These are phyloP conservation scores for Plasmodium vinckei DNA, from an alignment of 169 alveolate genomes.

Conservation along the genomic window DNA sequence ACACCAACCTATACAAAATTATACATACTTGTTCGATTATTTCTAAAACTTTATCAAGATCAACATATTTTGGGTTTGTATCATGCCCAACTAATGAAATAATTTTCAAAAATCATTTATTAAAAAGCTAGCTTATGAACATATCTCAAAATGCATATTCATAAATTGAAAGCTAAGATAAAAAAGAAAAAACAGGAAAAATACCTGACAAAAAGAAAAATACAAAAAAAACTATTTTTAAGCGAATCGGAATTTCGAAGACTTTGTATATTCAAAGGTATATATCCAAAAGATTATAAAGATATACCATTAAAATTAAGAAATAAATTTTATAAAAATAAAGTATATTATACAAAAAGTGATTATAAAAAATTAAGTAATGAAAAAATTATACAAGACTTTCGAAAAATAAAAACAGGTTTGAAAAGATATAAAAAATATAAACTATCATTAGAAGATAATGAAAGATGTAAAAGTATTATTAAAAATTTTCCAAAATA, in stretches of 20 bases:
- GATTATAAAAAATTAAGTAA: conserved; percentile 94
- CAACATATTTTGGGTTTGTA: no score
- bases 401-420: conserved; percentile 90
- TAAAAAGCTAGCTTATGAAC: not conserved
- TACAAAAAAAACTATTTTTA: conserved; percentile 92
- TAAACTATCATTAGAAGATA: conserved; percentile 93
- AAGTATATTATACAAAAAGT: conserved; percentile 85
- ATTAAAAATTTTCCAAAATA: conserved; percentile 92
- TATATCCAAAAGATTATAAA: conserved; percentile 98
- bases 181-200: conserved; percentile 93
- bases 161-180: conserved; percentile 85
- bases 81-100: no score
- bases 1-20: no score
- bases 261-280: conserved; percentile 98
- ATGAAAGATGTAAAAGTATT: conserved; percentile 87
- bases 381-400: conserved; percentile 93
- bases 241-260: conserved; percentile 95
- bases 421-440: conserved; percentile 92
- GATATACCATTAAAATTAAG: conserved; percentile 89
- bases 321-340: conserved; percentile 87
- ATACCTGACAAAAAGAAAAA: conserved; percentile 93
- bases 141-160: conserved; percentile 36
- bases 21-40: no score
- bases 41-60: no score
- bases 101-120: no score